phyloP scores from a whole-genome alignment of 1,139 yeast species.

The Candida tetrigidarum region DNA sequence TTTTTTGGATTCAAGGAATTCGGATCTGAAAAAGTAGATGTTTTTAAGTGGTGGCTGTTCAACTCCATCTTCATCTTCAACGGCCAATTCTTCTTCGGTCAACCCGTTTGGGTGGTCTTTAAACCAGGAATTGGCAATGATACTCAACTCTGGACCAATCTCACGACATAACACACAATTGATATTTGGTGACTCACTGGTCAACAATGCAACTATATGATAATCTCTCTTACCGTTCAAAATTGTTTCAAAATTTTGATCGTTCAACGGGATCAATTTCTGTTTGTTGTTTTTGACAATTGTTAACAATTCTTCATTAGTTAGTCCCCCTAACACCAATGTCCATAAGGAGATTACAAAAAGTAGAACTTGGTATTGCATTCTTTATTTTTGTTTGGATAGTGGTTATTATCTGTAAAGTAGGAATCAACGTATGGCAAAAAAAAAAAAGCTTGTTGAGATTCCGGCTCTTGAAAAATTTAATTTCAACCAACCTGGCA shows the following conservation, averaged over 20 bases:
- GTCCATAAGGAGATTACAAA: constrained; percentile 19
- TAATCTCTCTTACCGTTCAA: constrained; percentile 75
- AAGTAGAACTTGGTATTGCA: constrained; percentile 13
- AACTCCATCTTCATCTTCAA: constrained; percentile 30
- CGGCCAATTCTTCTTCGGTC: constrained; percentile 29
- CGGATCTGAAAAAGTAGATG: constrained; percentile 75
- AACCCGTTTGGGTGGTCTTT: constrained; percentile 43
- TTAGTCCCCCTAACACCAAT: constrained; percentile 30
- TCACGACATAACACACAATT: constrained; percentile 79
- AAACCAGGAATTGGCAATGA: constrained; percentile 63
- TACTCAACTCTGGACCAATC: constrained; percentile 65
- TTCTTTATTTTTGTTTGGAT: background rate
- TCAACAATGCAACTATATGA: constrained; percentile 65
- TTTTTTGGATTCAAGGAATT: constrained; percentile 59
- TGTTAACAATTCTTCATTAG: constrained; percentile 30
- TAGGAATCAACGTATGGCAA: no score
- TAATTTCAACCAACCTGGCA: constrained; percentile 6
- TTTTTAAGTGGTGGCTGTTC: constrained; percentile 24
- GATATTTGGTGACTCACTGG: constrained; percentile 74
- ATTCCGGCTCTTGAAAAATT: constrained; percentile 3
- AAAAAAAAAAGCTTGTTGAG: constrained; percentile 1
- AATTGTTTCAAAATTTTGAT: constrained; percentile 59
- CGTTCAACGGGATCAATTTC: constrained; percentile 49
- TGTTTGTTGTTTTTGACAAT: constrained; percentile 24
- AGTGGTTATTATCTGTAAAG: constrained; percentile 1